Base-by-base conservation (phyloP, 768 basidiomycete genomes). In the Pseudohyphozyma bogoriensis region DNA sequence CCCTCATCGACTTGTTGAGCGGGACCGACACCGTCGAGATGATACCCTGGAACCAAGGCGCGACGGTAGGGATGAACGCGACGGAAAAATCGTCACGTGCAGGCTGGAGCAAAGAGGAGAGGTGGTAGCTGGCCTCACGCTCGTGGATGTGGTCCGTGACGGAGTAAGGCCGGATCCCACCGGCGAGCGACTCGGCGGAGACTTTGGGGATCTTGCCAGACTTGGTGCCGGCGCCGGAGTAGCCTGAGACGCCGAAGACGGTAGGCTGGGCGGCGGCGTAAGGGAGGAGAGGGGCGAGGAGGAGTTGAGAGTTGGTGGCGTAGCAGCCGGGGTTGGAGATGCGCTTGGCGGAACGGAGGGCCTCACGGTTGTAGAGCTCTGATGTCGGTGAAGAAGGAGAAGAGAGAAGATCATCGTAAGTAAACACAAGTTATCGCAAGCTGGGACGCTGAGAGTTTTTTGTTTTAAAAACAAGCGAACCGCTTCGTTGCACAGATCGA, bases 121-220 rank as follows among this genome's bases (percentile, higher is more conserved):
- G 83, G 73, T 95, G 95, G 66, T 77, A 77, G 4, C 85, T 83
- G 0, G 92, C 89, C 75, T 99, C 95, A 47, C 95, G 87, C 74
- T 99, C 95, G 78, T 99, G 95, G 70, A 99, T 95, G 76, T 99
- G 95, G 73, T 92, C 91, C 18, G 95, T 99, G 51, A 99, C 77
- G 1, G 89, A 70, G 75, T 99, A 99, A 10, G 92, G 85, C 55
- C 83, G 81, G 51, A 96, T 75, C 3, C 84, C 87, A 16, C 85
- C 84, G 2, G 75, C 77, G 18, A 99, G 82, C 62, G 79, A 83
- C 66, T 87, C 83, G 0, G 87, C 79, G 1, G 83, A 77, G 18
- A 95, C 81, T 74, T 97, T 97, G 46, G 95, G 85, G 18, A 83
- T 77, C 37, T 83, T 90, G 47, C 84, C 81, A 8, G 83, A 78